Evolutionary conservation across 176 grass and related monocot genomes (phyloP).

Genomic region (Musa acuminata): DNA sequence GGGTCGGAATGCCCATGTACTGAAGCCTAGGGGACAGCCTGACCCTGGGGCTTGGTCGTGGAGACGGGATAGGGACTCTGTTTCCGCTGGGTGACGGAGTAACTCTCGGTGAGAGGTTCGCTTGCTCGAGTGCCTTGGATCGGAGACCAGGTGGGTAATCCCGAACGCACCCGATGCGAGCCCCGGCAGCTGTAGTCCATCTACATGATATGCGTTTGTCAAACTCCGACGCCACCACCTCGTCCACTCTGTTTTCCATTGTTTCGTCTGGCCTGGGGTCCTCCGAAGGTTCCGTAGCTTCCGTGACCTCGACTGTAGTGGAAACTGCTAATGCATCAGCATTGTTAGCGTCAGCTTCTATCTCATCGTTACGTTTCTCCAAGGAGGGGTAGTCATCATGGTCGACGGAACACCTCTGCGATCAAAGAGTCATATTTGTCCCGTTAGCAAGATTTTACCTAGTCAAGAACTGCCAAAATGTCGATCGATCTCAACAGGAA

Average conservation of each 20-base stretch:
- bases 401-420: constrained; percentile 49
- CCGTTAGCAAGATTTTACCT: no score
- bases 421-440: neutral
- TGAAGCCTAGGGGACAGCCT: constrained; percentile 37
- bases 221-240: constrained; percentile 9
- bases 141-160: constrained; percentile 71
- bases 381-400: constrained; percentile 42
- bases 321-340: constrained; percentile 2
- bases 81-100: constrained; percentile 35
- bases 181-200: constrained; percentile 65
- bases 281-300: constrained; percentile 17
- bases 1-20: constrained; percentile 25
- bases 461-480: neutral
- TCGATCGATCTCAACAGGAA: neutral
- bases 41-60: constrained; percentile 51
- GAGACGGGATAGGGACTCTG: constrained; percentile 66
- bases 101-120: constrained; percentile 23
- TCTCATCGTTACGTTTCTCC: constrained; percentile 13
- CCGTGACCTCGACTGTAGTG: neutral
- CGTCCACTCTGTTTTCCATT: neutral
- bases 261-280: neutral
- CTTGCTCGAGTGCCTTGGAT: no score
- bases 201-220: constrained; percentile 31
- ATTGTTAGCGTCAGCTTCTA: neutral
- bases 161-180: constrained; percentile 67